Evolutionary conservation across 2,329 filamentous ascomycete species (phyloP).

Genomic region (Fusarium pseudoanthophilum): DNA sequence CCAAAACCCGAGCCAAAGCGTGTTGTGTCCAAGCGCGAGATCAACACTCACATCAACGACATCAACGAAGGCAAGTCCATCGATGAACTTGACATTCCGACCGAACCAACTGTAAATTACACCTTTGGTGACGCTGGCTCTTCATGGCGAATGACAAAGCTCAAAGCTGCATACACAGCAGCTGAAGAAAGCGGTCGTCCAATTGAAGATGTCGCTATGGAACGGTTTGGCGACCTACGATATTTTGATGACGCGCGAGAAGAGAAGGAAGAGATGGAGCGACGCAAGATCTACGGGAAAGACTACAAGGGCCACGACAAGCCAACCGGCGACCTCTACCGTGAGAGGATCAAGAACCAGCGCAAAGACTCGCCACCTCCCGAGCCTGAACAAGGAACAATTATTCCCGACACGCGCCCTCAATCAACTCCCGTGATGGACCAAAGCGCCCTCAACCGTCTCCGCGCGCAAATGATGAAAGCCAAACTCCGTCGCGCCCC

Average conservation of each 20-base stretch:
- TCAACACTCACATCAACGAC: slow-evolving; percentile 75
- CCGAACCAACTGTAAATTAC: slow-evolving; percentile 73
- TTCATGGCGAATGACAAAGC: slow-evolving; percentile 95
- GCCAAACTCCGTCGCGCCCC: slow-evolving; percentile 85
- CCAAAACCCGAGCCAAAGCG: slow-evolving; percentile 71
- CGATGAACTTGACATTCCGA: slow-evolving; percentile 51
- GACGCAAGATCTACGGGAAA: slow-evolving; percentile 82
- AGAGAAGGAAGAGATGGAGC: slow-evolving; percentile 89
- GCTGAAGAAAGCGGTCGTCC: slow-evolving; percentile 78
- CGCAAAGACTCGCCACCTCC: slow-evolving; percentile 50
- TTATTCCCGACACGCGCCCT: slow-evolving; percentile 63
- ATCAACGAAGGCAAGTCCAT: slow-evolving; percentile 63
- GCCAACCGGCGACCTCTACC: slow-evolving; percentile 86
- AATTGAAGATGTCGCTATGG: slow-evolving; percentile 84
- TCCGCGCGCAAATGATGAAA: slow-evolving; percentile 96
- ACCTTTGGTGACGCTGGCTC: slow-evolving; percentile 90
- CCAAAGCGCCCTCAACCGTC: slow-evolving; percentile 83
- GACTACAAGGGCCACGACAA: slow-evolving; percentile 88
- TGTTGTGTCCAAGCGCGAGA: slow-evolving; percentile 80
- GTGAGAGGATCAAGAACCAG: slow-evolving; percentile 75
- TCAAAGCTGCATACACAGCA: slow-evolving; percentile 84
- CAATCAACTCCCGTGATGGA: slow-evolving; percentile 63
- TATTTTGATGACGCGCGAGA: slow-evolving; percentile 94
- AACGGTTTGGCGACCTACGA: slow-evolving; percentile 82
- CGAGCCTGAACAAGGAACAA: slow-evolving; percentile 62